Base-by-base conservation (phyloP, 768 basidiomycete species). In the Xanthoconium purpureum region DNA sequence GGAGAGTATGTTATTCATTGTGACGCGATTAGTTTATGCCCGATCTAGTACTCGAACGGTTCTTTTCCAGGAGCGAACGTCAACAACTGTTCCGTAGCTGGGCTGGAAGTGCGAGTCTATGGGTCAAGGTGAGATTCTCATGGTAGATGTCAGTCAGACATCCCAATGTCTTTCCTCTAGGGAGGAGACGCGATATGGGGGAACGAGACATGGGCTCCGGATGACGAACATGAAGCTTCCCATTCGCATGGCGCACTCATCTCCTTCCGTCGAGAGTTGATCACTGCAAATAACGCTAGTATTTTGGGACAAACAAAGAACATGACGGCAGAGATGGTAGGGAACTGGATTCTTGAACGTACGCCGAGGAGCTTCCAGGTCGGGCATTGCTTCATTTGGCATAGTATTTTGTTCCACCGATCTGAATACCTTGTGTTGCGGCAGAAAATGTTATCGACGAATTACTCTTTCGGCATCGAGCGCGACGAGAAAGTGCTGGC, bases 71-170 rank as follows among this genome's bases (percentile, higher is more conserved):
- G 38, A 85, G 81, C 43, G 97, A 99, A 71, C 82, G 96, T 1
- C 91, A 90, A 56, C 85, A 83, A 49, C 78, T 99, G 12, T 98
- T 99, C 77, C 80, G 93, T 30, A 90, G 88, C 66, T 99, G 96
- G 96, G 92, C 92, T 8, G 95, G 95, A 33, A 89, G 91, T 60
- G 93, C 89, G 24, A 90, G 91, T 61, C 82, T 94, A 84, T 95
- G 94, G 94, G 82, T 95, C 57, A 96, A 95, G 82, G 91, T 84
- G 67, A n/a, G 43, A n/a, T 5, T n/a, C 15, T 50, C 3, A 38
- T 14, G 13, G 35, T 11, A 12, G 15, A 35, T 13, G 3, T 28
- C 5, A 3, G 37, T 14, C 18, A 30, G 8, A 13, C 9, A 10
- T 44, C 49, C 60, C 14, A 66, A 7, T 29, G 37, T 17, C 12